Conservation (phyloP, 75 land plant genomes). For the Picea sitchensis region DNA sequence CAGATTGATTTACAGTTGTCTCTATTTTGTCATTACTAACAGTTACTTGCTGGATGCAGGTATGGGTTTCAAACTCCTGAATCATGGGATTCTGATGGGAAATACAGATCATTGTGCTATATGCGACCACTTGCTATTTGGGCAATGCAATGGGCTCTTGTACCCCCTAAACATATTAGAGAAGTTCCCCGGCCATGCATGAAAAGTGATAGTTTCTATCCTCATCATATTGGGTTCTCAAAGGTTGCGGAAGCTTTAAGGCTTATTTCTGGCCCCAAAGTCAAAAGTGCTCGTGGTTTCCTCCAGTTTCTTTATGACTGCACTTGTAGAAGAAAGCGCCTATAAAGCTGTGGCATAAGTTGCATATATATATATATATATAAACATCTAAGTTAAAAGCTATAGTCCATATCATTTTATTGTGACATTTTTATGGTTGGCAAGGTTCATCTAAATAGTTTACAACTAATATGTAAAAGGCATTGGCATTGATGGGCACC, state of each 20-base stretch:
- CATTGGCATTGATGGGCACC: no score
- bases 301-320: constrained; percentile 47
- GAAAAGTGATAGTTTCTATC: constrained; percentile 14
- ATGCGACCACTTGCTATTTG: constrained; percentile 98
- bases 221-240: constrained; percentile 41
- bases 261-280: constrained; percentile 33
- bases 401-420: no score
- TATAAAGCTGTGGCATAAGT: not conserved
- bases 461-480: no score
- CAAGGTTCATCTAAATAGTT: no score
- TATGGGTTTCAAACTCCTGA: constrained; percentile 97
- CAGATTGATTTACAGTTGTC: not conserved
- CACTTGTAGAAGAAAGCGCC: constrained; percentile 31
- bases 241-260: constrained; percentile 64
- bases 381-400: no score
- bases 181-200: constrained; percentile 41
- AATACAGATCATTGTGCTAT: constrained; percentile 76
- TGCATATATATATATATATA: no score
- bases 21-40: not conserved
- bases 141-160: constrained; percentile 99
- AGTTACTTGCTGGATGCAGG: constrained; percentile 26
- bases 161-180: constrained; percentile 33
- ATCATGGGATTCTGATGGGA: constrained; percentile 71
- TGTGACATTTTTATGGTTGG: no score
- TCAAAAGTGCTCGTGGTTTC: constrained; percentile 24